phyloP scores from a whole-genome alignment of 208 protist genomes.

The Wallacemonas sp. region DNA sequence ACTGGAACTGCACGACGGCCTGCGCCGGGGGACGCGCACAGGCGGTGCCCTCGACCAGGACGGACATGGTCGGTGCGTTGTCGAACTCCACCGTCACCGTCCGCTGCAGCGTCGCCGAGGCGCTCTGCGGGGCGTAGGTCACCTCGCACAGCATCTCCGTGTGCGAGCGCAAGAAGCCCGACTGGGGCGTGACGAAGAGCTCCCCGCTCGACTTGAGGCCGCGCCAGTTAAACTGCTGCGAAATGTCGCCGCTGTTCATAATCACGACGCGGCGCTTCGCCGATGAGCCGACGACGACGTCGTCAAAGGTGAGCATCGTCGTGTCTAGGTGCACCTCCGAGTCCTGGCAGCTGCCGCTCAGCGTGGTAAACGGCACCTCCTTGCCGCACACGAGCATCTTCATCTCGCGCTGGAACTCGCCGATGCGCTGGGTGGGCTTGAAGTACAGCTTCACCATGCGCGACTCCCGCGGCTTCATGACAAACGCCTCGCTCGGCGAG shows the following conservation, averaged over 20 bases:
- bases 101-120: slow-evolving; percentile 36
- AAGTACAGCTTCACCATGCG: slow-evolving; percentile 76
- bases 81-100: slow-evolving; percentile 81
- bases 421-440: slow-evolving; percentile 81
- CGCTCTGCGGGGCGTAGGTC: slow-evolving; percentile 78
- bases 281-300: slow-evolving; percentile 86
- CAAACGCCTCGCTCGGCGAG: slow-evolving; percentile 27
- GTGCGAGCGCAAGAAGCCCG: slow-evolving; percentile 88
- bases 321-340: slow-evolving; percentile 95
- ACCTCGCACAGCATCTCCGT: slow-evolving; percentile 91
- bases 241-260: slow-evolving; percentile 96
- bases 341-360: slow-evolving; percentile 93
- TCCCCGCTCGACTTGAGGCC: slow-evolving; percentile 38
- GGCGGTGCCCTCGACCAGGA: slow-evolving; percentile 88
- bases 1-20: slow-evolving; percentile 75
- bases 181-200: slow-evolving; percentile 76
- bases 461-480: slow-evolving; percentile 87
- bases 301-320: slow-evolving; percentile 87
- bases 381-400: slow-evolving; percentile 90
- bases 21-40: slow-evolving; percentile 70
- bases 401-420: slow-evolving; percentile 88
- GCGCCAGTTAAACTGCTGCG: slow-evolving; percentile 92
- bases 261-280: slow-evolving; percentile 83
- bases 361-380: slow-evolving; percentile 76
- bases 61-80: slow-evolving; percentile 55